phyloP scores from a whole-genome alignment of 495 filamentous ascomycete genomes.

The Corynascus novoguineensis region DNA sequence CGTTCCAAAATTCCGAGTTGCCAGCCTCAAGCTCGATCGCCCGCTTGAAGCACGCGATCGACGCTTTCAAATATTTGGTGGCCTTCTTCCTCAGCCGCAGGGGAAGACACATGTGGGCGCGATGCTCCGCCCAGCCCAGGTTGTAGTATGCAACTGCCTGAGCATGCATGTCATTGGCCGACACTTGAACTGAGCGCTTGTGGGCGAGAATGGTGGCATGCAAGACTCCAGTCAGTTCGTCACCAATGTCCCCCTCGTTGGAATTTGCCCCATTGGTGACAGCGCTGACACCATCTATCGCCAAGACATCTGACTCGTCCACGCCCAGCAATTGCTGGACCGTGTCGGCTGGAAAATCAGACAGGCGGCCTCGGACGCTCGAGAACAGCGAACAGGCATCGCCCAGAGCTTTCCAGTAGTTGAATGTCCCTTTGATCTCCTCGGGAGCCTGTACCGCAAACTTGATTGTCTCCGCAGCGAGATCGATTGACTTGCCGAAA shows the following conservation, averaged over 20 bases:
- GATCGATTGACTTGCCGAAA: slow-evolving; percentile 70
- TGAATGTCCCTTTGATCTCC: slow-evolving; percentile 64
- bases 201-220: slow-evolving; percentile 74
- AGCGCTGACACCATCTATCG: slow-evolving; percentile 64
- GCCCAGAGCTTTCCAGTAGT: slow-evolving; percentile 90
- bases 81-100: slow-evolving; percentile 41
- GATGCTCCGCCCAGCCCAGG: slow-evolving; percentile 87
- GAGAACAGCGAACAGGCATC: slow-evolving; percentile 83
- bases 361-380: slow-evolving; percentile 59
- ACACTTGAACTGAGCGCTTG: slow-evolving; percentile 74
- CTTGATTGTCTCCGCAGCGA: slow-evolving; percentile 43
- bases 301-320: slow-evolving; percentile 51
- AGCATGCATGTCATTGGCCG: slow-evolving; percentile 73
- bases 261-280: slow-evolving; percentile 37
- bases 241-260: slow-evolving; percentile 43
- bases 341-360: slow-evolving; percentile 51
- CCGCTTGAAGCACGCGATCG: slow-evolving; percentile 90
- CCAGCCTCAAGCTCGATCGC: slow-evolving; percentile 93
- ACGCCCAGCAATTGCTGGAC: slow-evolving; percentile 52
- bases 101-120: slow-evolving; percentile 62
- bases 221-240: slow-evolving; percentile 47
- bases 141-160: slow-evolving; percentile 97
- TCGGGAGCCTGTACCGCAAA: slow-evolving; percentile 35
- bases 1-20: slow-evolving; percentile 97
- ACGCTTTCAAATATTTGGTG: slow-evolving; percentile 67